Evolutionary conservation across 176 grass and related monocot genomes (phyloP).

Genomic region (Eleusine coracana): DNA sequence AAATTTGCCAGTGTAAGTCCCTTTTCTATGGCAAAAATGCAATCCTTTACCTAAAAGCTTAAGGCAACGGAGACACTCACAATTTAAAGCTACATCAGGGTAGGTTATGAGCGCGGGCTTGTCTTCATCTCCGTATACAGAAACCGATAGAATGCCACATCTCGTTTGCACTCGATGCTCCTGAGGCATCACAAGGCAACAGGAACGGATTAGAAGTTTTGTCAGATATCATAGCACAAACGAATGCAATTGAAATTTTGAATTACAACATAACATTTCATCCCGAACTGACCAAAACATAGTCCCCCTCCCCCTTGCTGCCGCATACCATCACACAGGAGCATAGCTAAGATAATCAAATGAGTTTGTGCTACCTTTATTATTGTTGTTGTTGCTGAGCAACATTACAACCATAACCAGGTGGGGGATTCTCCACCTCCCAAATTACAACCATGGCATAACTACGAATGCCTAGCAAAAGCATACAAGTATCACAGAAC

Average conservation of each 20-base stretch:
- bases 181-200: slow-evolving; percentile 47
- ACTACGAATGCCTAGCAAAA: background rate
- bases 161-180: slow-evolving; percentile 73
- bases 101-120: slow-evolving; percentile 80
- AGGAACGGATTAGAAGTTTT: slow-evolving; percentile 4
- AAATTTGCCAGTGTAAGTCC: slow-evolving; percentile 16
- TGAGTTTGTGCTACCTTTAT: background rate
- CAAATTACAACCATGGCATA: background rate
- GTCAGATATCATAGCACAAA: background rate
- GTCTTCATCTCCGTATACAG: slow-evolving; percentile 77
- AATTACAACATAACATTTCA: background rate
- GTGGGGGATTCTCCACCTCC: too few relatives aligned
- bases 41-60: background rate
- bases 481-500: background rate
- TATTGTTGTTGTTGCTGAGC: background rate
- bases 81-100: slow-evolving; percentile 81
- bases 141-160: slow-evolving; percentile 64
- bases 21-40: background rate
- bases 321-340: background rate
- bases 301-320: background rate
- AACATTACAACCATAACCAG: slow-evolving; percentile 32
- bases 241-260: background rate
- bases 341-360: background rate
- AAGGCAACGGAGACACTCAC: slow-evolving; percentile 32
- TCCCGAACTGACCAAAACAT: slow-evolving; percentile 16